phyloP scores from a whole-genome alignment of 2,329 filamentous ascomycete genomes.

The Calcarisporium arbuscula region DNA sequence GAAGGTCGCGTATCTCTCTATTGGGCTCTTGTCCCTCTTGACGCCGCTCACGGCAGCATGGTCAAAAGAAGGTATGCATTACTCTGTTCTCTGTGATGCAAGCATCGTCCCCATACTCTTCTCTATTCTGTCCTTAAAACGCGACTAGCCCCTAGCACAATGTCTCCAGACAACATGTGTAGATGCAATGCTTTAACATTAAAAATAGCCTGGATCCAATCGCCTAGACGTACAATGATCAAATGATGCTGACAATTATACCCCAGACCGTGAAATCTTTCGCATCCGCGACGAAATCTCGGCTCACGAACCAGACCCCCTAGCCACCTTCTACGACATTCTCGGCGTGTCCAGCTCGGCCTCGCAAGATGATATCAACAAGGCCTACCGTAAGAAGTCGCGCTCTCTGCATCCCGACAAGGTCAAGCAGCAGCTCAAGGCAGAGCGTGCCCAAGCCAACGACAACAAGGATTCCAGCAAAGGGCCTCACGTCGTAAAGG shows the following conservation, averaged over 20 bases:
- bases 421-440: slow-evolving; percentile 75
- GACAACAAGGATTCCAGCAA: slow-evolving; percentile 40
- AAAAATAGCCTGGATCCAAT: too few relatives aligned
- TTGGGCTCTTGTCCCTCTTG: slow-evolving; percentile 64
- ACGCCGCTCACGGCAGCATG: slow-evolving; percentile 66
- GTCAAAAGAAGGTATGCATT: slow-evolving; percentile 80
- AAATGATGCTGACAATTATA: too few relatives aligned
- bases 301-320: slow-evolving; percentile 66
- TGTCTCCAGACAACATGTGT: too few relatives aligned
- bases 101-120: not conserved
- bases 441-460: slow-evolving; percentile 55
- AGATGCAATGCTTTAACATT: too few relatives aligned
- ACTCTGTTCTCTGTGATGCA: not conserved
- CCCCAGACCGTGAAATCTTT: slow-evolving; percentile 92
- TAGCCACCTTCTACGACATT: slow-evolving; percentile 91
- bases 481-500: slow-evolving; percentile 61
- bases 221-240: too few relatives aligned
- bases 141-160: too few relatives aligned
- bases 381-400: slow-evolving; percentile 87
- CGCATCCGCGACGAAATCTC: slow-evolving; percentile 83
- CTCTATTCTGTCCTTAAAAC: too few relatives aligned
- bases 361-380: slow-evolving; percentile 81
- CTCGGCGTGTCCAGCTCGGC: slow-evolving; percentile 69
- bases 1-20: slow-evolving; percentile 61
- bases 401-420: slow-evolving; percentile 88